These are phyloP conservation scores for Cardiospermum halicacabum DNA, from an alignment of 345 rosid species.

Conservation along the genomic window DNA sequence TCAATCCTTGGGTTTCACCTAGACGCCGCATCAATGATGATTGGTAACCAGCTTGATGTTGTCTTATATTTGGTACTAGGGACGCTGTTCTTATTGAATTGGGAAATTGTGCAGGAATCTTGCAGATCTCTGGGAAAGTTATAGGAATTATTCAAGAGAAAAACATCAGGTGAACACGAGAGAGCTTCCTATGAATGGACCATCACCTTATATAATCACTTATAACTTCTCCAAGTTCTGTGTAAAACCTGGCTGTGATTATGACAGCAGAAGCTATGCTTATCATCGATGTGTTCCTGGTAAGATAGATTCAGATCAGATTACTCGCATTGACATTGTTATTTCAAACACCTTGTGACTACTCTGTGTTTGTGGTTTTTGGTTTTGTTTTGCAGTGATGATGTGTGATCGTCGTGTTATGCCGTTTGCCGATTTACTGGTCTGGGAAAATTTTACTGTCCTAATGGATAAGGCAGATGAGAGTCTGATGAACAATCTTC, in stretches of 20 bases:
- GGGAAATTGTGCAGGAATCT: constrained; percentile 12
- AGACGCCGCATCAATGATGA: too few relatives aligned
- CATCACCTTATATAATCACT: neutral
- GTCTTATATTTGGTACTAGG: too few relatives aligned
- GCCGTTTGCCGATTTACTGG: constrained; percentile 21
- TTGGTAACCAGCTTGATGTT: too few relatives aligned
- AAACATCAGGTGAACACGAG: neutral
- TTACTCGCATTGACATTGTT: too few relatives aligned
- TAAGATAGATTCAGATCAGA: too few relatives aligned
- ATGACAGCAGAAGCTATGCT: constrained; percentile 11
- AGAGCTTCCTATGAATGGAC: constrained; percentile 2
- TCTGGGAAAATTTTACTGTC: constrained; percentile 15
- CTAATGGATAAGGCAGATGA: constrained; percentile 15
- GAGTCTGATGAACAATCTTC: constrained; percentile 4
- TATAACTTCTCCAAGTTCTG: constrained; percentile 23
- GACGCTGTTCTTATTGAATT: too few relatives aligned
- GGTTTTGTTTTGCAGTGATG: constrained; percentile 16
- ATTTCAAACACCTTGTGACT: neutral
- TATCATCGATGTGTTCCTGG: constrained; percentile 26
- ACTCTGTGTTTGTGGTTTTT: too few relatives aligned
- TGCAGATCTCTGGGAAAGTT: constrained; percentile 19
- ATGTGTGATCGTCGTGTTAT: constrained; percentile 11
- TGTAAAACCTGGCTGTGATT: constrained; percentile 16
- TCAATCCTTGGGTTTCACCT: too few relatives aligned
- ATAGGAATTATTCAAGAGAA: constrained; percentile 3